Conservation (phyloP, 2,329 filamentous ascomycete species). For the Epicoccum sorghinum region DNA sequence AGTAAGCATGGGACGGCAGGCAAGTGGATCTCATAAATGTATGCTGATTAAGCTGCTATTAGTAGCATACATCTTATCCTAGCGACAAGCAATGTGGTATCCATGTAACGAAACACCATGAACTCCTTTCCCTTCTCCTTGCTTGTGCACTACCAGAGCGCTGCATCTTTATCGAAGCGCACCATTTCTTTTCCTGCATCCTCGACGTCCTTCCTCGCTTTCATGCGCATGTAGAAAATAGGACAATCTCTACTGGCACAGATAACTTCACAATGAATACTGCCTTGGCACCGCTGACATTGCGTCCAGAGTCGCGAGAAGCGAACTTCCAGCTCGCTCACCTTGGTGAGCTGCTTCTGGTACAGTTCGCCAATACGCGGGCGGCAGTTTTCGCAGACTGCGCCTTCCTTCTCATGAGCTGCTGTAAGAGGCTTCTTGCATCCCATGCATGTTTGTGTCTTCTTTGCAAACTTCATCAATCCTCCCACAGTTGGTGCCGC, state of each 20-base stretch:
- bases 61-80: slow-evolving; percentile 3
- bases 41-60: not conserved
- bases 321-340: slow-evolving; percentile 88
- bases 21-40: not conserved
- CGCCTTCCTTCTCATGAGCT: slow-evolving; percentile 79
- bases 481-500: slow-evolving; percentile 90
- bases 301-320: slow-evolving; percentile 97
- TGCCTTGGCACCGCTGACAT: slow-evolving; percentile 96
- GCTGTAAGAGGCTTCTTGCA: slow-evolving; percentile 94
- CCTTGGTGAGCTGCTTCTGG: slow-evolving; percentile 84
- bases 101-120: slow-evolving; percentile 8
- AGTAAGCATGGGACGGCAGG: too few relatives aligned
- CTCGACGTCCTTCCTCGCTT: slow-evolving; percentile 98
- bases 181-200: slow-evolving; percentile 89
- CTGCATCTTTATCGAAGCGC: slow-evolving; percentile 86
- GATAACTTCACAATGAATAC: slow-evolving; percentile 97
- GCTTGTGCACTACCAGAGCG: slow-evolving; percentile 61
- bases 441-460: slow-evolving; percentile 97
- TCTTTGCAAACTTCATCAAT: slow-evolving; percentile 98
- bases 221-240: slow-evolving; percentile 99
- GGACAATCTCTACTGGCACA: slow-evolving; percentile 96
- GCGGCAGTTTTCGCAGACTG: slow-evolving; percentile 85
- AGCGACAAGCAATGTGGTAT: slow-evolving; percentile 4
- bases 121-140: not conserved
- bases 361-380: slow-evolving; percentile 91